Base-by-base conservation (phyloP, 495 filamentous ascomycete genomes). In the Schizothecium vesticola region DNA sequence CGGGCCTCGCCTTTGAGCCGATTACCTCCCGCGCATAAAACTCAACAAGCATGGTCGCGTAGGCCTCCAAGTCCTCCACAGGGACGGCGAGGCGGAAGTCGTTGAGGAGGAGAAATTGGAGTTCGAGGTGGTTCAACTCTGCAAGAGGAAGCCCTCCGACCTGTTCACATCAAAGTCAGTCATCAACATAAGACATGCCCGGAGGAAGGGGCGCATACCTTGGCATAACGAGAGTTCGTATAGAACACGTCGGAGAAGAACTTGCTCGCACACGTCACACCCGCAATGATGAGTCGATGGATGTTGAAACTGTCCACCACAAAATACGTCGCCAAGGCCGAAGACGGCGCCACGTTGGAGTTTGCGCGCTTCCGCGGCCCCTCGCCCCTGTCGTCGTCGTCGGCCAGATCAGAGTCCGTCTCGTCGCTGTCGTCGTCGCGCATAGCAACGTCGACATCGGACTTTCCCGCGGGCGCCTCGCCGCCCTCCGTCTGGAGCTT, bases 221-320 rank as follows among this genome's bases (percentile, higher is more conserved):
- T 99, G 69, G 96, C 95, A 78, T 99, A 99, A 86, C 95, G 85
- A 59, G 96, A 98, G 80, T 99, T 99, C 21, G 95, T 99, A 74
- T 98, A 99, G 74, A 99, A 99, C 57, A 98, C 93, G 82, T 99
- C 95, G 3, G 94, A 97, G 78, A 99, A 99, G 84, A 98, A 99
- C 81, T 99, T 99, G 86, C 94, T 97, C 12, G 96, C 94, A 78
- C 96, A 98, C 19, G 95, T 98, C 59, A 99, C 96, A 23, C 94
- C 95, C 10, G 95, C 93, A 78, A 99, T 99, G 59, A 98, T 94
- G 64, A 99, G 82, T 28, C 95, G 89, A 73, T 99, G 95, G 71
- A 99, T 99, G 79, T 99, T 99, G 79, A 95, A 99, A 77, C 94
- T 97, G 81, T 99, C 95, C 2, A 98, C 95, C 60, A 98, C 94